Base-by-base conservation (phyloP, 1,139 yeast species). In the Scheffersomyces insectosa region DNA sequence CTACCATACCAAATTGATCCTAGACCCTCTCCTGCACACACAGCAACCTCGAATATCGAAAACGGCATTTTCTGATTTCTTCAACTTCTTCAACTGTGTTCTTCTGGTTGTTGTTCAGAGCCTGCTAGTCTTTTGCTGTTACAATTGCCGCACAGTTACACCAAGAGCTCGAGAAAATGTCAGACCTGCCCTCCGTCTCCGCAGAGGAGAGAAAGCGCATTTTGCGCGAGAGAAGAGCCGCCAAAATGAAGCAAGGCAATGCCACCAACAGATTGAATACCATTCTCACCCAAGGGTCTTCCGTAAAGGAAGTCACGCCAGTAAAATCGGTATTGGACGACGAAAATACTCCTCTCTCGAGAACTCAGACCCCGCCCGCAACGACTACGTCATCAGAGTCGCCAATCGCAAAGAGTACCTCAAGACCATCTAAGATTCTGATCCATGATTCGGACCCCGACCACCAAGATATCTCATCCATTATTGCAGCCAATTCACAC, bases 191-290 rank as follows among this genome's bases (percentile, higher is more conserved):
- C 15, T 28, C 35, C 9, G 20, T 77, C 41, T 60, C 77, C 28
- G 85, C 83, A 4, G 85, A 82, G 36, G 91, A 85, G 55, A 83
- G 80, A 65, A 78, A 83, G 54, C 69, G 72, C 44, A 55, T 82
- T 27, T 65, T 85, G 33, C 74, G 90, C 47, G 90, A 85, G 57
- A 75, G 89, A 57, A 73, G 91, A 52, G 85, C 82, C 40, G 85
- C 87, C 51, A 85, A 83, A 60, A 76, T 85, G 72, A 70, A 75
- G 42, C 70, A 77, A 47, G 85, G 86, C 3, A 75, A 75, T 38
- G 85, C 83, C 16, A 59, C 79, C 3, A 71, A 72, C 13, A 69
- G 93, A 45, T 63, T 85, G 54, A 80, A 77, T 49, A 77, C 49
- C 36, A 74, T 74, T 28, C 61, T 73, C 45, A 54, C 61, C 65